Evolutionary conservation across 2,329 filamentous ascomycete genomes (phyloP), one percentile per base, ranked within the genome.

Genomic region (Sordariomycetes sp.): DNA sequence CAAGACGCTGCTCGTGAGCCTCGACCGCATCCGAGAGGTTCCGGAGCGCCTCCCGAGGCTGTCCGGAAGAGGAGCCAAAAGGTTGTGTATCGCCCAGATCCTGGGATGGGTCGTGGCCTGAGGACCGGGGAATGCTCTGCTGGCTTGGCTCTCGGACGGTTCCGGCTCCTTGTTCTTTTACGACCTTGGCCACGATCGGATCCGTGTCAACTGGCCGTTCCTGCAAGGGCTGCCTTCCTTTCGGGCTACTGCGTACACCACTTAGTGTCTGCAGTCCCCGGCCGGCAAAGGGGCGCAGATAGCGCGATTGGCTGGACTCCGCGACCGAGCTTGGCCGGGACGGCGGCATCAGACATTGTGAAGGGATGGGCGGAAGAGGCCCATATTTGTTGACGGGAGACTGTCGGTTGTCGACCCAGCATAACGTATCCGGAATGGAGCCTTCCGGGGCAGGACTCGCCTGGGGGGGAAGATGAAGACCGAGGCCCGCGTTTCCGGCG

Each of bases 1-100:
- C 84, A 13, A 92, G 68, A 1, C 88, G 82, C 56, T 79, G 75
- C 42, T 82, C 81, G 59, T 90, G 80, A 20, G 78, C 76, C 59
- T 78, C 72, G 59, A 85, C 75, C n/a, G 75, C 74, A 51, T 78
- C 74, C 3, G 75, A 71, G 8, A 82, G 62, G 52, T 75, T 72
- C 58, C 72, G 71, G 56, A 80, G 69, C 2, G 69, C 68, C 35
- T 71, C 70, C 6, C 65, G 68, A 28, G 68, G 63, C 4, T 69
- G 55, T n/a, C 57, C 22, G 56, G 59, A n/a, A 54, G 45, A 51
- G 58, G 59, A 54, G 59, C 62, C 58, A 59, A 59, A 48, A 60
- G 62, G 59, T 58, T 62, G 54, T 54, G 60, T 60, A 54, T 61
- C 54, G 61, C 63, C 45, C n/a, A 55, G 22, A 28, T 58, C 60